phyloP scores from a whole-genome alignment of 2,329 filamentous ascomycete genomes.

The Trichoderma koningii region DNA sequence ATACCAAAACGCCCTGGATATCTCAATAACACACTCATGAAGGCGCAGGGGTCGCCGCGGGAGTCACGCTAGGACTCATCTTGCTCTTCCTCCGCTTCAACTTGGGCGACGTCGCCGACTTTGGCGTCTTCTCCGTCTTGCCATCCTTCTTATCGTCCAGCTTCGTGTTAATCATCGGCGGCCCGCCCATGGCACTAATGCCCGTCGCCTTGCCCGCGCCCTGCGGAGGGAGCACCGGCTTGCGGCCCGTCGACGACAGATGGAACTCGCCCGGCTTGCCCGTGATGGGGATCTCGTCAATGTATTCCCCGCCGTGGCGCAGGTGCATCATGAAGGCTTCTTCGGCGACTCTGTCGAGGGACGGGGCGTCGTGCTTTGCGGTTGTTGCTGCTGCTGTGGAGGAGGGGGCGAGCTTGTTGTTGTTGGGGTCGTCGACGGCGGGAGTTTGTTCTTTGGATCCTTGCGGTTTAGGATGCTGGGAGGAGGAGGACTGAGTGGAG shows the following conservation, averaged over 20 bases:
- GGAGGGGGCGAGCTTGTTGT: too few relatives aligned
- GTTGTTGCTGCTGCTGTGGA: slow-evolving; percentile 33
- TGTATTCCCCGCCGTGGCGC: slow-evolving; percentile 63
- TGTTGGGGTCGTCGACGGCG: slow-evolving; percentile 42
- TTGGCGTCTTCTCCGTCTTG: slow-evolving; percentile 50
- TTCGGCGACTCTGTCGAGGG: slow-evolving; percentile 54
- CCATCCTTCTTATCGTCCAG: slow-evolving; percentile 49
- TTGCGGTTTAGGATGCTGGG: slow-evolving; percentile 35
- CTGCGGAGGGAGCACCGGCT: slow-evolving; percentile 42
- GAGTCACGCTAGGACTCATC: slow-evolving; percentile 40
- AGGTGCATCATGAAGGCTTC: slow-evolving; percentile 61
- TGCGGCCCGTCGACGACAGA: slow-evolving; percentile 61
- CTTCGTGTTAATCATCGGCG: slow-evolving; percentile 47
- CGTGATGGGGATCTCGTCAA: slow-evolving; percentile 69
- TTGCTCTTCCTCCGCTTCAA: slow-evolving; percentile 54
- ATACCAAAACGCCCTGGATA: not conserved
- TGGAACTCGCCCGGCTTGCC: slow-evolving; percentile 67
- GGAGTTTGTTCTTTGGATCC: slow-evolving; percentile 53
- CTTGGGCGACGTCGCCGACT: slow-evolving; percentile 46
- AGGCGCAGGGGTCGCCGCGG: slow-evolving; percentile 35
- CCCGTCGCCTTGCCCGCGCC: slow-evolving; percentile 35
- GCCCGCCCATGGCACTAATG: slow-evolving; percentile 41
- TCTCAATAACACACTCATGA: slow-evolving; percentile 27
- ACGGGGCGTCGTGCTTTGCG: slow-evolving; percentile 44
- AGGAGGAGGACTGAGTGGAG: slow-evolving; percentile 33